These are phyloP conservation scores for Claviceps pusilla DNA, from an alignment of 2,329 filamentous ascomycete genomes.

Conservation along the genomic window DNA sequence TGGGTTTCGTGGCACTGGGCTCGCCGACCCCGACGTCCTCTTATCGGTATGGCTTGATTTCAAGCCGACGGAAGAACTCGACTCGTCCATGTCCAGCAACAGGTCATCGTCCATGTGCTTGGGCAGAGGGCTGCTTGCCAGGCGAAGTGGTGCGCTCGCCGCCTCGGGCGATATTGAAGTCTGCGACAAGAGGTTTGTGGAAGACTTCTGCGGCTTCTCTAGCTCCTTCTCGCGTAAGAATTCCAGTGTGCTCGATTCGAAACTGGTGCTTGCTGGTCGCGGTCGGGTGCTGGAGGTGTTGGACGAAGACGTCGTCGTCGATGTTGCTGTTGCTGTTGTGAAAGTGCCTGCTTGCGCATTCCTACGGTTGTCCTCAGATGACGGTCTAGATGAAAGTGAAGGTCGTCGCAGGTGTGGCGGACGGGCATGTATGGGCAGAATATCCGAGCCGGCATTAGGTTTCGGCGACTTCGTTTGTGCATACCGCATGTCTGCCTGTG, in stretches of 20 bases:
- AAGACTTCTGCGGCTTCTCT: slow-evolving; percentile 21
- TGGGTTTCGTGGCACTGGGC: slow-evolving; percentile 69
- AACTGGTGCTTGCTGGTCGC: slow-evolving; percentile 67
- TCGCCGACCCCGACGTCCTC: slow-evolving; percentile 55
- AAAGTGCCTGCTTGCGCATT: slow-evolving; percentile 10
- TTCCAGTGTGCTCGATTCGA: slow-evolving; percentile 63
- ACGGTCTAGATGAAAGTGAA: slow-evolving; percentile 9
- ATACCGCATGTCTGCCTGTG: slow-evolving; percentile 10
- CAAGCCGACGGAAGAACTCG: slow-evolving; percentile 33
- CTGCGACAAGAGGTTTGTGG: neutral
- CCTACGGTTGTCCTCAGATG: slow-evolving; percentile 11
- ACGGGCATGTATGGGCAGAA: slow-evolving; percentile 10
- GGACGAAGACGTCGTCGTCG: slow-evolving; percentile 9
- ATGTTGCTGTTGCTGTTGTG: neutral
- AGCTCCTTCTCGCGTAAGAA: slow-evolving; percentile 65
- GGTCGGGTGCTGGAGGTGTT: slow-evolving; percentile 30
- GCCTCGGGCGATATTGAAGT: neutral
- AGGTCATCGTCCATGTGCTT: slow-evolving; percentile 38
- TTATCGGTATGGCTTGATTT: slow-evolving; percentile 42
- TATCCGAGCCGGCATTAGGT: neutral
- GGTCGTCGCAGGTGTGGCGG: slow-evolving; percentile 12
- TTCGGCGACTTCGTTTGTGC: slow-evolving; percentile 5
- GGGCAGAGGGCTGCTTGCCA: neutral
- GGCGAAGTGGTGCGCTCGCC: neutral
- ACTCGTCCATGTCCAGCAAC: slow-evolving; percentile 58